Evolutionary conservation across 2,329 filamentous ascomycete genomes (phyloP).

Genomic region (Calonectria hongkongensis): DNA sequence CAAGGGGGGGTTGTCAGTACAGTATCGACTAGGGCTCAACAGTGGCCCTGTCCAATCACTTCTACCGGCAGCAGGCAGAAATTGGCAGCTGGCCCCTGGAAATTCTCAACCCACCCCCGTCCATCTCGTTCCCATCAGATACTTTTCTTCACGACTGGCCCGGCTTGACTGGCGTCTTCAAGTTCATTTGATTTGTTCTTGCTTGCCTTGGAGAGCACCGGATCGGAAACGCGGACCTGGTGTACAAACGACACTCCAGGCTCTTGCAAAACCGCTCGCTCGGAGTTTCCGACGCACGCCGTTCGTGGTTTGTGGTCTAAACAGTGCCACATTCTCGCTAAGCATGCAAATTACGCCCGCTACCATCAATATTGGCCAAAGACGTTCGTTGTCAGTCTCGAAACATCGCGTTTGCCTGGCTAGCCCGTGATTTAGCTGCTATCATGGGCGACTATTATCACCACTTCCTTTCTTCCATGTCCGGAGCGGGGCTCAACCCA

Average conservation of each 20-base stretch:
- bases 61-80: slow-evolving; percentile 42
- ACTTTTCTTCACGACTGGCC: slow-evolving; percentile 29
- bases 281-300: slow-evolving; percentile 30
- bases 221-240: slow-evolving; percentile 33
- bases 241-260: slow-evolving; percentile 33
- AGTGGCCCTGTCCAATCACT: slow-evolving; percentile 42
- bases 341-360: slow-evolving; percentile 49
- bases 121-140: slow-evolving; percentile 31
- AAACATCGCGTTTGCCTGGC: slow-evolving; percentile 35
- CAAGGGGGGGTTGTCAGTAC: slow-evolving; percentile 40
- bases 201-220: slow-evolving; percentile 35
- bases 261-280: slow-evolving; percentile 30
- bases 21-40: slow-evolving; percentile 40
- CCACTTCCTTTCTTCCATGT: slow-evolving; percentile 72
- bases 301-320: slow-evolving; percentile 35
- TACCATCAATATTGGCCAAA: slow-evolving; percentile 25
- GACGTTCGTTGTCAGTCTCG: slow-evolving; percentile 37
- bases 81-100: slow-evolving; percentile 43
- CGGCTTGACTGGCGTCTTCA: slow-evolving; percentile 27
- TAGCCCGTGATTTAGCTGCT: slow-evolving; percentile 32
- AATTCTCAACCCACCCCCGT: slow-evolving; percentile 38
- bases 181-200: slow-evolving; percentile 40
- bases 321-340: slow-evolving; percentile 38
- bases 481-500: slow-evolving; percentile 64
- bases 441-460: slow-evolving; percentile 75